These are phyloP conservation scores for Leucoagaricus sp. DNA, from an alignment of 1,284 basidiomycete species.

Conservation along the genomic window DNA sequence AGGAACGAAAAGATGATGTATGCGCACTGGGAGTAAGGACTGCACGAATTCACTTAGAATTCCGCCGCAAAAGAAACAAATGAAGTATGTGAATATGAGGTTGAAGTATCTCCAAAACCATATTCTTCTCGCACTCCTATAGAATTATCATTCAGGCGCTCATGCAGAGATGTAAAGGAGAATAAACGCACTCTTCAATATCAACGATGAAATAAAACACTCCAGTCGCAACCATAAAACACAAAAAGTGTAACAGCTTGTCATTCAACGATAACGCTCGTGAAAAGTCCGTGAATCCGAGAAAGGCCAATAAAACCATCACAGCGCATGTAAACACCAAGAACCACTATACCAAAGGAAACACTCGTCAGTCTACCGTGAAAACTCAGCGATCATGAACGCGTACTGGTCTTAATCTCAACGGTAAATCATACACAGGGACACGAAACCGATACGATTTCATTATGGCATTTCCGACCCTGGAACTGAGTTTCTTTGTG, in stretches of 20 bases:
- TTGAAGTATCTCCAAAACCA: conserved; percentile 85
- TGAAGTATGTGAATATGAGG: conserved; percentile 65
- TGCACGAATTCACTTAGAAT: conserved; percentile 88
- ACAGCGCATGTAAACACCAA: conserved; percentile 62
- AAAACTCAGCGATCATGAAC: neutral
- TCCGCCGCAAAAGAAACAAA: conserved; percentile 80
- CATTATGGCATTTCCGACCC: conserved; percentile 38
- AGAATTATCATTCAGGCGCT: neutral
- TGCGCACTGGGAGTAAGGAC: conserved; percentile 71
- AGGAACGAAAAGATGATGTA: conserved; percentile 6
- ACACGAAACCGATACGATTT: conserved; percentile 46
- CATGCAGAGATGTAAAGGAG: neutral
- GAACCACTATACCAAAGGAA: conserved; percentile 62
- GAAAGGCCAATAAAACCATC: conserved; percentile 66
- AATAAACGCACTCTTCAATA: conserved; percentile 74
- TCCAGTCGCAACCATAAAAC: conserved; percentile 75
- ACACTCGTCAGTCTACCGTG: neutral
- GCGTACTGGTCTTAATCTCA: conserved; percentile 64
- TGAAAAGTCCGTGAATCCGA: conserved; percentile 74
- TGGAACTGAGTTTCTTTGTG: conserved; percentile 19
- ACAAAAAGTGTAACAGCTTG: conserved; percentile 84
- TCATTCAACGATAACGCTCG: conserved; percentile 73
- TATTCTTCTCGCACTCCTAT: conserved; percentile 69
- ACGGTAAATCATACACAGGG: conserved; percentile 68
- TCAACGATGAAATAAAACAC: conserved; percentile 89